These are phyloP conservation scores for Cordyceps cateniannulata DNA, from an alignment of 2,329 filamentous ascomycete species.

Conservation along the genomic window DNA sequence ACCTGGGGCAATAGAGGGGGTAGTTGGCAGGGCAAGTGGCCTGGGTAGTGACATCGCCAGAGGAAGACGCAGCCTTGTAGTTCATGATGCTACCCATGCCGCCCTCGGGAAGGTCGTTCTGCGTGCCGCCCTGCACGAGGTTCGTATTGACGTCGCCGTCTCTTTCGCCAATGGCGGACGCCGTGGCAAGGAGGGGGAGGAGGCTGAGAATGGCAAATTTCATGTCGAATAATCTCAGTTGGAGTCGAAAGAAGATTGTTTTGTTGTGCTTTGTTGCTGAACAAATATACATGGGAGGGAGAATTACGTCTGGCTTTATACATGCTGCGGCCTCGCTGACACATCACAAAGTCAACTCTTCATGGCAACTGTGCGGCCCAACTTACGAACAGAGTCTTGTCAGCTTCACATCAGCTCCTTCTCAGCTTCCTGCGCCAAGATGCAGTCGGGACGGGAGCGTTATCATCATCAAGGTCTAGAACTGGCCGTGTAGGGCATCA, in stretches of 20 bases:
- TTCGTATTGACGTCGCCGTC: neutral
- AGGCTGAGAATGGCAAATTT: neutral
- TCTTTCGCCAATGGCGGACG: neutral
- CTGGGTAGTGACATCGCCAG: too few species aligned
- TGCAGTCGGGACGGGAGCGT: neutral
- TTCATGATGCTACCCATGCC: neutral
- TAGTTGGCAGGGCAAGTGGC: conserved; percentile 2
- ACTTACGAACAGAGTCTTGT: neutral
- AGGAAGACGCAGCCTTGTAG: neutral
- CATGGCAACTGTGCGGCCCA: too few species aligned
- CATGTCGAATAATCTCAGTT: neutral
- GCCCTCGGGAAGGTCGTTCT: too few species aligned
- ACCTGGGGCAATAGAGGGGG: conserved; percentile 5
- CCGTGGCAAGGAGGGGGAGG: neutral
- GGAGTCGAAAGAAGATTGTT: neutral
- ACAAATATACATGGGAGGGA: neutral
- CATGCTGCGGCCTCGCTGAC: too few species aligned
- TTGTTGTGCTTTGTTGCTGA: neutral
- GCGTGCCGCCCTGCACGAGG: too few species aligned
- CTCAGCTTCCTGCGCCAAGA: conserved; percentile 7
- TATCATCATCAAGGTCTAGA: neutral
- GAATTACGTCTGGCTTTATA: neutral
- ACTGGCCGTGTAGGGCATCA: neutral
- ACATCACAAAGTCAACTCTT: too few species aligned
- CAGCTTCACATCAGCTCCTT: neutral